phyloP scores from a whole-genome alignment of 2,329 filamentous ascomycete species.

The Stagonosporopsis vannaccii region DNA sequence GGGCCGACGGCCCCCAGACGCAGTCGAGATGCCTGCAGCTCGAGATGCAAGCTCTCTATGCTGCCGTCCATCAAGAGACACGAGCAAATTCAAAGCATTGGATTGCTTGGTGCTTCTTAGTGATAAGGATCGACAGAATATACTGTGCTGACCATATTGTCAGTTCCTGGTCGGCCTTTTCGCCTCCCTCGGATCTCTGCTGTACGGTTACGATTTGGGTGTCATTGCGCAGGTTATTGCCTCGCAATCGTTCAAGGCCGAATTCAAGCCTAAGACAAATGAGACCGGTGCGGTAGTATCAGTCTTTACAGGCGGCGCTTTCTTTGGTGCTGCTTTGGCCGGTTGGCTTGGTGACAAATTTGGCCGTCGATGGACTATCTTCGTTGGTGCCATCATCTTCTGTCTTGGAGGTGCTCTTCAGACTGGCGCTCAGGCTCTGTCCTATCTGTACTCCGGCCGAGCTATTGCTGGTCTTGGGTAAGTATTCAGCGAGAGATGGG shows the following conservation, averaged over 20 bases:
- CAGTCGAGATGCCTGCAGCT: not conserved
- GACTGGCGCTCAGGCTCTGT: slow-evolving; percentile 67
- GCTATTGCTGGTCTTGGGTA: slow-evolving; percentile 72
- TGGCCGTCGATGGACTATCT: slow-evolving; percentile 75
- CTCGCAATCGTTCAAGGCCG: slow-evolving; percentile 51
- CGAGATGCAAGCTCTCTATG: not conserved
- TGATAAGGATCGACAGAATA: not conserved
- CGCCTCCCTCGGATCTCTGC: slow-evolving; percentile 64
- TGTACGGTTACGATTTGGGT: slow-evolving; percentile 67
- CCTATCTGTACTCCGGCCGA: slow-evolving; percentile 74
- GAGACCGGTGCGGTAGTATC: slow-evolving; percentile 75
- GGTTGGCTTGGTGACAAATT: slow-evolving; percentile 69
- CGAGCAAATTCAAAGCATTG: not conserved
- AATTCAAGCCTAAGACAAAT: slow-evolving; percentile 51
- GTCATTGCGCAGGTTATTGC: slow-evolving; percentile 66
- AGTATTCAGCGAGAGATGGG: slow-evolving; percentile 32
- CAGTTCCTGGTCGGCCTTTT: slow-evolving; percentile 67
- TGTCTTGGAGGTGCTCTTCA: slow-evolving; percentile 76
- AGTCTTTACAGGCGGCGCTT: slow-evolving; percentile 78
- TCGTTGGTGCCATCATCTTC: slow-evolving; percentile 75
- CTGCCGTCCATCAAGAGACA: not conserved
- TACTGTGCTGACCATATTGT: slow-evolving; percentile 11
- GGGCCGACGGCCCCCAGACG: not conserved
- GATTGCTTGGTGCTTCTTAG: not conserved
- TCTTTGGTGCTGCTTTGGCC: slow-evolving; percentile 71